Conservation (phyloP, 345 rosid species). For the Chamaenerion angustifolium region DNA sequence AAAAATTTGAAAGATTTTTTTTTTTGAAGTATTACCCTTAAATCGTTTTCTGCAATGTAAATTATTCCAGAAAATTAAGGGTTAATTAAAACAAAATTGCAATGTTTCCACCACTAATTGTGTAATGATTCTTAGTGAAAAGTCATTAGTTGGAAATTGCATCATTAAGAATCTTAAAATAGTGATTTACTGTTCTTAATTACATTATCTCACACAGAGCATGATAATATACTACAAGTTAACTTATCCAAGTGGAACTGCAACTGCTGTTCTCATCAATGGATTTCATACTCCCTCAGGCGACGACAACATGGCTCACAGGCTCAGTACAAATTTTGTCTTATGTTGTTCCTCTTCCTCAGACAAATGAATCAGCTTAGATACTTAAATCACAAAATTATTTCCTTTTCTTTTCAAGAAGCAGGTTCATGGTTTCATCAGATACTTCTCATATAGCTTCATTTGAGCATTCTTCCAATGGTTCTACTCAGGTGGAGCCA, state of each 20-base stretch:
- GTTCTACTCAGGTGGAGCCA: slow-evolving; percentile 29
- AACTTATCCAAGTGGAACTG: slow-evolving; percentile 42
- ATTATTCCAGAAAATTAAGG: too few relatives aligned
- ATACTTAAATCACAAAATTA: not conserved
- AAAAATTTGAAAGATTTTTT: too few relatives aligned
- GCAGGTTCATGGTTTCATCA: slow-evolving; percentile 33
- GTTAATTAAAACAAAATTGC: too few relatives aligned
- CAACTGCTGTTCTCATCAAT: slow-evolving; percentile 40
- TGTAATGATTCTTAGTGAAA: too few relatives aligned
- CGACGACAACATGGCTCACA: slow-evolving; percentile 27
- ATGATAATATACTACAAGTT: slow-evolving; percentile 35
- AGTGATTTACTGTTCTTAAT: too few relatives aligned
- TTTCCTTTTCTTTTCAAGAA: slow-evolving; percentile 17
- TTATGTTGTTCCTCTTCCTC: not conserved
- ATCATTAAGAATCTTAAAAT: too few relatives aligned
- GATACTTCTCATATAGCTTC: slow-evolving; percentile 28
- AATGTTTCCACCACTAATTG: too few relatives aligned
- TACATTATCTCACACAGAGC: slow-evolving; percentile 14
- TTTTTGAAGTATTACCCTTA: too few relatives aligned
- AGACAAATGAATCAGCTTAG: not conserved
- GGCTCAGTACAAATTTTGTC: too few relatives aligned
- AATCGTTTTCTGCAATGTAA: too few relatives aligned
- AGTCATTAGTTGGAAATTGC: too few relatives aligned
- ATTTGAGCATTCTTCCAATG: slow-evolving; percentile 40
- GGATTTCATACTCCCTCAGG: slow-evolving; percentile 34